Evolutionary conservation across 345 rosid species (phyloP).

Genomic region (Euphorbia tirucalli): DNA sequence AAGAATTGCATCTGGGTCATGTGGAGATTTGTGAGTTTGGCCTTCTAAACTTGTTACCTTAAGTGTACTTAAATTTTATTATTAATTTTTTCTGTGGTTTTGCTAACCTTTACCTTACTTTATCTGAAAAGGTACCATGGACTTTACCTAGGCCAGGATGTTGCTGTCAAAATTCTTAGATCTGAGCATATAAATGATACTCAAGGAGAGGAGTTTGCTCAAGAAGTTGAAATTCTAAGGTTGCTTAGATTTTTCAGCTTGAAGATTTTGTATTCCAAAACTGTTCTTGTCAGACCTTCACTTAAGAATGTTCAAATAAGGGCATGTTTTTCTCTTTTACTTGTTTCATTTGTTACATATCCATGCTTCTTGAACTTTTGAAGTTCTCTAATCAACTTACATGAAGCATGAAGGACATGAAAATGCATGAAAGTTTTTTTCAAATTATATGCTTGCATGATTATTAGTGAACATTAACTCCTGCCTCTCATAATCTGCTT

Average conservation of each 20-base stretch:
- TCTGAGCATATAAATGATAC: conserved; percentile 55
- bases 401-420: background rate
- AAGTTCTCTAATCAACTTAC: background rate
- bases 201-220: conserved; percentile 56
- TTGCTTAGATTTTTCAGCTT: conserved; percentile 18
- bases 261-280: background rate
- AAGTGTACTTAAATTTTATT: conserved; percentile 5
- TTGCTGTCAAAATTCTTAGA: conserved; percentile 64
- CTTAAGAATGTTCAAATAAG: background rate
- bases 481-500: background rate
- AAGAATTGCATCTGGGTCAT: conserved; percentile 62
- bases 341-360: background rate
- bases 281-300: background rate
- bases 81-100: background rate
- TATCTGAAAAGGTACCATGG: conserved; percentile 49
- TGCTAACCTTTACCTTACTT: conserved; percentile 18
- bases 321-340: background rate
- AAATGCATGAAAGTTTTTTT: background rate
- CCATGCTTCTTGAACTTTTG: background rate
- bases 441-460: background rate
- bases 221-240: conserved; percentile 71
- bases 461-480: conserved; percentile 1
- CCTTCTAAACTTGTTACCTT: conserved; percentile 14
- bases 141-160: conserved; percentile 66
- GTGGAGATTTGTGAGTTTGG: conserved; percentile 67